A percentile compares a stretch with the other conserved stretches of the same genome.
Conservation (phyloP, 495 filamentous ascomycete species). For the Xylaria venustula region DNA sequence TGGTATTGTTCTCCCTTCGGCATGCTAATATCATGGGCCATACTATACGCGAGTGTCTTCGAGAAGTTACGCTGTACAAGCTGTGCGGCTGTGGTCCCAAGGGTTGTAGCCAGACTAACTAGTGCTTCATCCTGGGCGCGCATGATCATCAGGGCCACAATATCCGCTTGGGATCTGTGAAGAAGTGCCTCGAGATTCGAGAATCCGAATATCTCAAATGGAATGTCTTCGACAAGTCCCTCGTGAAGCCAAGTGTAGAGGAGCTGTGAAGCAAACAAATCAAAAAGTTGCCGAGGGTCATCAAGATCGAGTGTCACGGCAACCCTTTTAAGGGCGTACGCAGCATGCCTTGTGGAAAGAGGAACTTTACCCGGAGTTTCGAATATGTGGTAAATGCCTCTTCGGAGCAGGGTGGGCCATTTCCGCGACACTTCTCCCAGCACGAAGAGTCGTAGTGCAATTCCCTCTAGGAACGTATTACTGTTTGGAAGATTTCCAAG, state of each 20-base stretch:
- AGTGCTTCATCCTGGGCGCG: constrained; percentile 66
- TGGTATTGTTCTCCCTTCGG: constrained; percentile 55
- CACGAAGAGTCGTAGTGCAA: constrained; percentile 77
- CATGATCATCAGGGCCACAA: constrained; percentile 82
- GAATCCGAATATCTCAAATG: constrained; percentile 82
- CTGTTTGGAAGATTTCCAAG: constrained; percentile 70
- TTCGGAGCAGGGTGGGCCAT: constrained; percentile 79
- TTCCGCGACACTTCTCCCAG: constrained; percentile 69
- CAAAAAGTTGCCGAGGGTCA: constrained; percentile 68
- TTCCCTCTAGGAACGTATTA: constrained; percentile 71
- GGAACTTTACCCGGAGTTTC: constrained; percentile 75
- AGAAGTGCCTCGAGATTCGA: constrained; percentile 65
- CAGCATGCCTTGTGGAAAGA: constrained; percentile 64
- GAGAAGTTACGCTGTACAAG: constrained; percentile 69
- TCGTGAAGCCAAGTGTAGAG: constrained; percentile 84
- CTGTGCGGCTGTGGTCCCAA: constrained; percentile 54
- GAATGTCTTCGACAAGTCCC: constrained; percentile 64
- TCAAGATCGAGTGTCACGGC: constrained; percentile 61
- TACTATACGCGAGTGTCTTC: constrained; percentile 79
- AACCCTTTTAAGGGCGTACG: constrained; percentile 64
- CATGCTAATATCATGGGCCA: constrained; percentile 72
- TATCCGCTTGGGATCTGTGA: constrained; percentile 71
- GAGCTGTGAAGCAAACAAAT: constrained; percentile 88
- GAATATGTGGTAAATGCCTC: constrained; percentile 88
- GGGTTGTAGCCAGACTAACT: constrained; percentile 52